These are phyloP conservation scores for Tolypocladium capitatum DNA, from an alignment of 2,329 filamentous ascomycete genomes.

Conservation along the genomic window DNA sequence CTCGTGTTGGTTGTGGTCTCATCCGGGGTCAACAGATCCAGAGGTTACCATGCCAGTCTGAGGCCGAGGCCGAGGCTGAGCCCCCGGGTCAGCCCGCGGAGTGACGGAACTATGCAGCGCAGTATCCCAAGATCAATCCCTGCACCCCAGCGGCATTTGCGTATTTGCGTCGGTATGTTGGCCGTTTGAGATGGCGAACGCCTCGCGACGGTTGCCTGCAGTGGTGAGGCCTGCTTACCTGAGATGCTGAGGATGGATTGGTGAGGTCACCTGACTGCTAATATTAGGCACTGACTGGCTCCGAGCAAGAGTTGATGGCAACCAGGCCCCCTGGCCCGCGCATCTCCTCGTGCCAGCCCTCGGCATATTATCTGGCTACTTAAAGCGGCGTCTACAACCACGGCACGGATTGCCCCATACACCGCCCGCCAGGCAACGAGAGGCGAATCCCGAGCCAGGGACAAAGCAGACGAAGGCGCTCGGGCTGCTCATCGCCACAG, in stretches of 20 bases:
- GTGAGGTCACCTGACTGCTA: neutral
- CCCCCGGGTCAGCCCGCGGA: neutral
- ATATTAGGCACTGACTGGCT: no score
- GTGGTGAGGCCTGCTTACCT: neutral
- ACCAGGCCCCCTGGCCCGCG: no score
- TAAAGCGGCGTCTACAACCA: neutral
- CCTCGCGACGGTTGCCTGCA: neutral
- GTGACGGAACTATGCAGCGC: neutral
- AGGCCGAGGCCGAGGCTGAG: neutral
- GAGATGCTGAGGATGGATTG: neutral
- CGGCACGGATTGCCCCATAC: neutral
- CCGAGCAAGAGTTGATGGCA: no score
- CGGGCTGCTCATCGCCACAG: neutral
- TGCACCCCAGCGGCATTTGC: neutral
- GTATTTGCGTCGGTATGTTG: neutral
- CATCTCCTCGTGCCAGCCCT: neutral
- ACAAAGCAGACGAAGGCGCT: neutral
- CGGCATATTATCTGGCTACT: conserved; percentile 1
- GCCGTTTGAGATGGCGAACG: neutral
- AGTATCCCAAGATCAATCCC: neutral
- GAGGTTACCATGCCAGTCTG: neutral
- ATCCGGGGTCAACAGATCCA: neutral
- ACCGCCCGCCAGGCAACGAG: neutral
- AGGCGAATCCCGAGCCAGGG: neutral
- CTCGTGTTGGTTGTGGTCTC: neutral